Evolutionary conservation across 2,329 filamentous ascomycete genomes (phyloP).

Genomic region (Podosphaera xanthii): DNA sequence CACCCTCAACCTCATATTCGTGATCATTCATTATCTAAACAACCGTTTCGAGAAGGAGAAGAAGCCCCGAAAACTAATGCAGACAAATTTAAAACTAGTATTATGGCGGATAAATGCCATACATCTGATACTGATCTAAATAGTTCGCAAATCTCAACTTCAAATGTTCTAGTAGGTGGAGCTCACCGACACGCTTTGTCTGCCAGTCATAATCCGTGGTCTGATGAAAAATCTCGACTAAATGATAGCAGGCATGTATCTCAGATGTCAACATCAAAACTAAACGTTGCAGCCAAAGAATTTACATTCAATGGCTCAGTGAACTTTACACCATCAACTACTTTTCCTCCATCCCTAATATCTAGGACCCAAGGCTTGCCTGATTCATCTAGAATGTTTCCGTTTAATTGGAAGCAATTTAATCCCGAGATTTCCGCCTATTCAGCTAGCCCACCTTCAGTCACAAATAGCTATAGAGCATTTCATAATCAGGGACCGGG

Average conservation of each 20-base stretch:
- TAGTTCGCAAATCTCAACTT: conserved; percentile 41
- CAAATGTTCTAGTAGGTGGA: conserved; percentile 24
- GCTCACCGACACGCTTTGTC: conserved; percentile 32
- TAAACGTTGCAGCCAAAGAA: conserved; percentile 76
- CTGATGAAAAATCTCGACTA: conserved; percentile 16
- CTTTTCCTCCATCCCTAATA: not conserved
- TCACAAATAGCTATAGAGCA: conserved; percentile 17
- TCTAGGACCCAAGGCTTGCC: not conserved
- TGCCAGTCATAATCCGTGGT: conserved; percentile 39
- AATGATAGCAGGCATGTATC: conserved; percentile 34
- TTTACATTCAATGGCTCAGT: conserved; percentile 47
- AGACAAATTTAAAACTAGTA: not conserved
- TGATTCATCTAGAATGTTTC: conserved; percentile 23
- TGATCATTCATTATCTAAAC: conserved; percentile 47
- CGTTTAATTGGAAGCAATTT: conserved; percentile 24
- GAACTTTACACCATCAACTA: conserved; percentile 20
- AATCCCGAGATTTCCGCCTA: conserved; percentile 20
- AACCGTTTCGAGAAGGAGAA: conserved; percentile 35
- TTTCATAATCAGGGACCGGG: conserved; percentile 12
- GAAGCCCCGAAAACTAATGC: conserved; percentile 17
- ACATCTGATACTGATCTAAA: conserved; percentile 48
- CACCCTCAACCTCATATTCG: conserved; percentile 54
- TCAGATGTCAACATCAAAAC: conserved; percentile 49
- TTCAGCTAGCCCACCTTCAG: conserved; percentile 11
- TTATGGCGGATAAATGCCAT: conserved; percentile 19